Evolutionary conservation across 1,284 basidiomycete genomes (phyloP).

Genomic region (Cutaneotrichosporon sp.): DNA sequence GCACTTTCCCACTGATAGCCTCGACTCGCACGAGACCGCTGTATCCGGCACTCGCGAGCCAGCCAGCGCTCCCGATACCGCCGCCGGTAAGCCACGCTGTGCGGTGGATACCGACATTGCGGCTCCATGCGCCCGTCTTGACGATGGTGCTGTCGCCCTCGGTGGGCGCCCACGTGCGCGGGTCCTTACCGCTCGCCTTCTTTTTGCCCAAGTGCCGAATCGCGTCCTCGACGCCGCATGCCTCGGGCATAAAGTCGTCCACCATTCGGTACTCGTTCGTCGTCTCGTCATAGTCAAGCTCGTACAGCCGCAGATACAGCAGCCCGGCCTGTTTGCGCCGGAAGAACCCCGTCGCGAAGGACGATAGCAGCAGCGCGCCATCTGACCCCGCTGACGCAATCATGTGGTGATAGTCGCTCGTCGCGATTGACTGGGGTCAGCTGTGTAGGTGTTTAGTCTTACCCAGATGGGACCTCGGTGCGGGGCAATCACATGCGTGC

Average conservation of each 20-base stretch:
- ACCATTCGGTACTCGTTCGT: conserved; percentile 72
- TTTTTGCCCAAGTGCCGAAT: conserved; percentile 14
- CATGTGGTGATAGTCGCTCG: conserved; percentile 81
- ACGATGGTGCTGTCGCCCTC: conserved; percentile 13
- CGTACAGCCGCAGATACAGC: conserved; percentile 70
- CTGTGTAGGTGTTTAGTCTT: not conserved
- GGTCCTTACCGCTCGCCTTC: conserved; percentile 11
- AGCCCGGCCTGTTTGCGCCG: conserved; percentile 56
- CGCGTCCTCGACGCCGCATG: conserved; percentile 32
- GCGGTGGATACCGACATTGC: conserved; percentile 66
- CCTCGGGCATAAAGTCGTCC: conserved; percentile 72
- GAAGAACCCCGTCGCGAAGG: conserved; percentile 24
- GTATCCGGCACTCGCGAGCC: conserved; percentile 71
- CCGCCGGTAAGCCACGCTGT: conserved; percentile 72
- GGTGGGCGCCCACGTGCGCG: conserved; percentile 11
- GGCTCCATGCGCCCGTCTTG: conserved; percentile 62
- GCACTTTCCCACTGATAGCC: conserved; percentile 48
- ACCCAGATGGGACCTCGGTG: conserved; percentile 71
- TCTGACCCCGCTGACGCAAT: conserved; percentile 74
- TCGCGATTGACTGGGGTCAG: conserved; percentile 57
- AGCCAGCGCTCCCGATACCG: conserved; percentile 60
- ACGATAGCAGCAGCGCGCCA: conserved; percentile 56
- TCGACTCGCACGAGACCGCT: conserved; percentile 82
- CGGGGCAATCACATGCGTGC: conserved; percentile 16
- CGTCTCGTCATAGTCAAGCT: conserved; percentile 74